A percentile compares a stretch with the other conserved stretches of the same genome.
Evolutionary conservation across 768 basidiomycete species (phyloP).

Genomic region (Amanita muscaria): DNA sequence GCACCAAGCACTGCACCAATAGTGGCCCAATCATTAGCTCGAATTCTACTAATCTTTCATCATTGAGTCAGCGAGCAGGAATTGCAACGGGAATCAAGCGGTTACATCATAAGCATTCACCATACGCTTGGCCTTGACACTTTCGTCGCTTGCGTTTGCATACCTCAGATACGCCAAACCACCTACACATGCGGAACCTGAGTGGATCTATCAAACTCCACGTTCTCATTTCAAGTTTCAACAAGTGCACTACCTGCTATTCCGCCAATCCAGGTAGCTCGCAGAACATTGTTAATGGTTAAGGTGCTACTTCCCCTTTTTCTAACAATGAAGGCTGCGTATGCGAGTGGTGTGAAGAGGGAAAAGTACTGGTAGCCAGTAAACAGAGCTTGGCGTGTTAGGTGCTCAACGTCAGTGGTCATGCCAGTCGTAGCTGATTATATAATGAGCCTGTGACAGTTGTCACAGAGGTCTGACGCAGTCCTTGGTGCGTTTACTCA

Average conservation of each 20-base stretch:
- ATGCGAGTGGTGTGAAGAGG: conserved; percentile 52
- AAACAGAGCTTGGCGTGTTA: conserved; percentile 55
- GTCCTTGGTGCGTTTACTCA: conserved; percentile 10
- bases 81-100: conserved; percentile 3
- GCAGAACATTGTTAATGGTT: conserved; percentile 52
- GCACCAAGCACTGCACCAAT: conserved; percentile 61
- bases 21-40: conserved; percentile 67
- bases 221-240: neutral
- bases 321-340: conserved; percentile 42
- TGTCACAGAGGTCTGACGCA: conserved; percentile 10
- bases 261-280: conserved; percentile 70
- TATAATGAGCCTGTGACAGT: neutral
- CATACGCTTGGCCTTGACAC: conserved; percentile 40
- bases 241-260: conserved; percentile 35
- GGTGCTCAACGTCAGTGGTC: conserved; percentile 46
- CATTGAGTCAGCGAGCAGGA: neutral
- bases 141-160: conserved; percentile 40
- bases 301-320: conserved; percentile 48
- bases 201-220: neutral
- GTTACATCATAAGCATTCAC: conserved; percentile 51
- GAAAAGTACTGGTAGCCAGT: conserved; percentile 65
- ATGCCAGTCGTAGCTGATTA: neutral
- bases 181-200: conserved; percentile 45
- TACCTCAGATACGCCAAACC: conserved; percentile 55
- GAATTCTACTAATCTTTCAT: conserved; percentile 43